Conservation (phyloP, 768 basidiomycete genomes). For the Neoboletus brunneissimus region DNA sequence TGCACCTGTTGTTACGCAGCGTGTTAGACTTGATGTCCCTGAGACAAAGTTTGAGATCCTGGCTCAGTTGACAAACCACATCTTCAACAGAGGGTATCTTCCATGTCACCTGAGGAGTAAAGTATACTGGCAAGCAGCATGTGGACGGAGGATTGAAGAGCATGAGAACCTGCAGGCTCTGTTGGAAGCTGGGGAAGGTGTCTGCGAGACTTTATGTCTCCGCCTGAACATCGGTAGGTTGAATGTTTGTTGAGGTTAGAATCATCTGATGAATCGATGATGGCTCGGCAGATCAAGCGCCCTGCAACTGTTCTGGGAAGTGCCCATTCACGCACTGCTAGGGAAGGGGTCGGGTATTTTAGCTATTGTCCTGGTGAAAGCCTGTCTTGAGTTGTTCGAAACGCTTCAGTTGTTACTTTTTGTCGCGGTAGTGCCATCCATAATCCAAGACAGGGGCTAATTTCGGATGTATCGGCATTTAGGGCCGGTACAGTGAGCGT, state of each 20-base stretch:
- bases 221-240: constrained; percentile 19
- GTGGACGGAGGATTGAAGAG: constrained; percentile 35
- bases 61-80: constrained; percentile 47
- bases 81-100: constrained; percentile 42
- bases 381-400: not conserved
- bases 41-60: constrained; percentile 37
- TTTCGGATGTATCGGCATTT: constrained; percentile 13
- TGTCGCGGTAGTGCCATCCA: not conserved
- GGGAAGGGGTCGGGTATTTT: not conserved
- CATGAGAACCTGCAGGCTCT: constrained; percentile 26
- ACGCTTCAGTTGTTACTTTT: not conserved
- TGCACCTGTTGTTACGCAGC: constrained; percentile 39
- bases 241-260: not conserved
- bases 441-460: constrained; percentile 7
- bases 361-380: not conserved
- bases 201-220: constrained; percentile 18
- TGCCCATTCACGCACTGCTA: constrained; percentile 11
- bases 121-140: constrained; percentile 42
- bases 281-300: constrained; percentile 9
- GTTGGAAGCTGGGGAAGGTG: constrained; percentile 15
- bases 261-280: not conserved
- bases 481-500: constrained; percentile 25
- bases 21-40: constrained; percentile 37
- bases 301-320: not conserved
- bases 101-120: constrained; percentile 34